A percentile compares a stretch with the other conserved stretches of the same genome.
Evolutionary conservation across 495 filamentous ascomycete species (phyloP).

Genomic region (Astrocystis sublimbata): DNA sequence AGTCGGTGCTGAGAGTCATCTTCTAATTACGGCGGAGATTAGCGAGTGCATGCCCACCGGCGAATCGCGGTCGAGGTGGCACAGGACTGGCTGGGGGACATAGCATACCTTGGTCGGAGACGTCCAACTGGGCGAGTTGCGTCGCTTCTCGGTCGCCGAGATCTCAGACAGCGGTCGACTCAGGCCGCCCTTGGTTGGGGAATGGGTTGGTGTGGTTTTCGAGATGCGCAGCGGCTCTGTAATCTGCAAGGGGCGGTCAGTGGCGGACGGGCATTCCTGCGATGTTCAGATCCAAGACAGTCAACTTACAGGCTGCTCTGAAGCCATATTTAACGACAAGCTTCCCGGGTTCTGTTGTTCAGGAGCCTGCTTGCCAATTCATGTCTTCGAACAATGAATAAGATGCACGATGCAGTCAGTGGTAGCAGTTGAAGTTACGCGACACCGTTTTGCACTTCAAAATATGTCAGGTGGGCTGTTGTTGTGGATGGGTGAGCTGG

Average conservation of each 20-base stretch:
- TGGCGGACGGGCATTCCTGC: constrained; percentile 11
- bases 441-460: neutral
- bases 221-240: constrained; percentile 60
- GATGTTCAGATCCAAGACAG: constrained; percentile 6
- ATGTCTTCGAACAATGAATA: constrained; percentile 16
- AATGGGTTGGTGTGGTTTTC: constrained; percentile 49
- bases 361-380: constrained; percentile 7
- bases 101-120: constrained; percentile 63
- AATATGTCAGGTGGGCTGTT: neutral
- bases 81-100: neutral
- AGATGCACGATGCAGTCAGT: constrained; percentile 13
- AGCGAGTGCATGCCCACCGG: constrained; percentile 29
- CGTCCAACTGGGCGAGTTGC: constrained; percentile 79
- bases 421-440: neutral
- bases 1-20: constrained; percentile 62
- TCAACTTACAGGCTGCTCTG: constrained; percentile 42
- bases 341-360: constrained; percentile 7
- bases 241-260: constrained; percentile 23
- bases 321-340: constrained; percentile 20
- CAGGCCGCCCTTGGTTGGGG: constrained; percentile 49
- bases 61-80: neutral
- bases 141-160: constrained; percentile 55
- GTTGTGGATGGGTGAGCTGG: neutral
- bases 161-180: constrained; percentile 60
- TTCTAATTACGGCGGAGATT: constrained; percentile 29